Evolutionary conservation across 2,329 filamentous ascomycete genomes (phyloP).

Genomic region (Xylaria sp.): DNA sequence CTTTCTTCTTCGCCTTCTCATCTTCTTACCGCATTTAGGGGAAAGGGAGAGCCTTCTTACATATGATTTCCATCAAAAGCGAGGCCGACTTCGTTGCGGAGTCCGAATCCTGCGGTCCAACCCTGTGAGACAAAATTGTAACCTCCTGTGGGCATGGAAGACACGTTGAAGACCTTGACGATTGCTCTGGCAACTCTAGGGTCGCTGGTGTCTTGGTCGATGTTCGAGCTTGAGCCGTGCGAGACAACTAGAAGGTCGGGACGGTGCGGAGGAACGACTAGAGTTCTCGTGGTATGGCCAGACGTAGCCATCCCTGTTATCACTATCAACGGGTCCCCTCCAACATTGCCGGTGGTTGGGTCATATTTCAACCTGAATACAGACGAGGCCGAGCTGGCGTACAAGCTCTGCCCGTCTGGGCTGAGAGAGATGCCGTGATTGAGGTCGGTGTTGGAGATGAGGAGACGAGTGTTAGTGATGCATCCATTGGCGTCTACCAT

Average conservation of each 20-base stretch:
- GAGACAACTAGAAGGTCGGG: conserved; percentile 66
- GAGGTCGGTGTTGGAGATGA: conserved; percentile 40
- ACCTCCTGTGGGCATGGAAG: conserved; percentile 40
- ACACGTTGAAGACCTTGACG: conserved; percentile 61
- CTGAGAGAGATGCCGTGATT: conserved; percentile 59
- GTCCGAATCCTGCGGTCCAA: conserved; percentile 62
- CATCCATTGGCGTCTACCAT: conserved; percentile 44
- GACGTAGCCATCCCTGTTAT: conserved; percentile 63
- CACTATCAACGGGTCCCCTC: conserved; percentile 53
- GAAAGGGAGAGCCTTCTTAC: conserved; percentile 45
- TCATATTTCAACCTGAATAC: conserved; percentile 69
- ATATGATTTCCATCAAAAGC: conserved; percentile 57
- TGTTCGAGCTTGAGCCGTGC: conserved; percentile 65
- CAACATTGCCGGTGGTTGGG: conserved; percentile 54
- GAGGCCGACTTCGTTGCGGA: conserved; percentile 71
- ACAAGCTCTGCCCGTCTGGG: conserved; percentile 52
- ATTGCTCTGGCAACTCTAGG: conserved; percentile 63
- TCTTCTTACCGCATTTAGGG: no score
- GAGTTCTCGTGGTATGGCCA: conserved; percentile 67
- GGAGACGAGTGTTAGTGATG: conserved; percentile 39
- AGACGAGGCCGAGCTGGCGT: conserved; percentile 58
- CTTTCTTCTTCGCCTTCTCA: background rate
- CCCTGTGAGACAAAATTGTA: conserved; percentile 56
- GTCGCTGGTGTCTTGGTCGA: conserved; percentile 61
- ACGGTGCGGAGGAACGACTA: conserved; percentile 61